Percentiles rank a stretch among this genome's conserved stretches.
Conservation (phyloP, 345 rosid species). For the Adansonia digitata region DNA sequence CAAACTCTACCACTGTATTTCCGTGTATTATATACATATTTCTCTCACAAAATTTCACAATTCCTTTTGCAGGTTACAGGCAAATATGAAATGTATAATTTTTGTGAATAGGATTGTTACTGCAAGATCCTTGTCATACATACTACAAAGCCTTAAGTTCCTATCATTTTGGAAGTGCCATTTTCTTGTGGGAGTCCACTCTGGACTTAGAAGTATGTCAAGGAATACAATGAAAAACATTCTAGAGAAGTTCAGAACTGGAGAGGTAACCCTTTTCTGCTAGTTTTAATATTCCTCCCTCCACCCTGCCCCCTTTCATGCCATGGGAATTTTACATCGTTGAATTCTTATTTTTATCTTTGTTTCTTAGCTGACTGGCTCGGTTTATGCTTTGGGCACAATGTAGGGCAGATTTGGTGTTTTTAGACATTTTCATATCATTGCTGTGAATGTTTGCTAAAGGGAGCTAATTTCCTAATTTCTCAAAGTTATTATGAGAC, state of each 20-base stretch:
- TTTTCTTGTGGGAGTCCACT: constrained; percentile 84
- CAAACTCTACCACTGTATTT: not conserved
- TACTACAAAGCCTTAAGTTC: constrained; percentile 57
- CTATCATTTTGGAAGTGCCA: constrained; percentile 78
- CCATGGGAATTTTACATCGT: not conserved
- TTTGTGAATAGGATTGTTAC: constrained; percentile 87
- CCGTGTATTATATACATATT: not conserved
- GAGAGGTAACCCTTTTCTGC: constrained; percentile 52
- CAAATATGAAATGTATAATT: constrained; percentile 76
- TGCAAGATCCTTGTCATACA: constrained; percentile 68
- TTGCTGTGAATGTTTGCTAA: not conserved
- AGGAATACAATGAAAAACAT: constrained; percentile 26
- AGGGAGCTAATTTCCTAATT: not conserved
- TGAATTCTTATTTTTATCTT: not conserved
- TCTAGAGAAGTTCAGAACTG: constrained; percentile 66
- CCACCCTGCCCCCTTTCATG: not conserved
- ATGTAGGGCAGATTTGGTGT: constrained; percentile 3
- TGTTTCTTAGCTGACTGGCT: not conserved
- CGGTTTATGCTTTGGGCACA: not conserved
- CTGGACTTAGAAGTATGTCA: constrained; percentile 76
- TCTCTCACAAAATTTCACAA: constrained; percentile 18
- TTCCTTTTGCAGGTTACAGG: constrained; percentile 58
- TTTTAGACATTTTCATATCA: not conserved
- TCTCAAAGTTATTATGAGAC: not conserved
- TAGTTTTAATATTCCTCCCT: not conserved